Percentiles rank a stretch among this genome's conserved stretches.
Evolutionary conservation across 768 basidiomycete genomes (phyloP).

Genomic region (Termitomyces heimii): DNA sequence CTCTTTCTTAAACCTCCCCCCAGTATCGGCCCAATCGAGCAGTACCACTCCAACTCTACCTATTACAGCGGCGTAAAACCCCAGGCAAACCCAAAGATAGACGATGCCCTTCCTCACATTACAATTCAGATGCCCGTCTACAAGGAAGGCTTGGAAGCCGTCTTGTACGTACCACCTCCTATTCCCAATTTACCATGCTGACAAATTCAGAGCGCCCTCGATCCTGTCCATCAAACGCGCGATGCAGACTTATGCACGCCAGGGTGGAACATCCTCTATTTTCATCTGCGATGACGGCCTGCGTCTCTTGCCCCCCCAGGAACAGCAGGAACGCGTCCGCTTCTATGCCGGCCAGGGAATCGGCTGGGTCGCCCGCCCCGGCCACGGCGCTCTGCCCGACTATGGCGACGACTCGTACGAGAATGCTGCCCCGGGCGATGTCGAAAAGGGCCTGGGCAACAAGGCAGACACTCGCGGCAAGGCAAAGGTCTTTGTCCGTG

Average conservation of each 20-base stretch:
- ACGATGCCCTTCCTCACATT: constrained; percentile 63
- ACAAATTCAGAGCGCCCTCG: constrained; percentile 47
- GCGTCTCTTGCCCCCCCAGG: constrained; percentile 16
- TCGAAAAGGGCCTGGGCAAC: background rate
- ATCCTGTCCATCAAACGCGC: constrained; percentile 74
- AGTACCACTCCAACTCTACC: constrained; percentile 73
- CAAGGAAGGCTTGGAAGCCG: constrained; percentile 68
- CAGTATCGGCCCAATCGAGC: constrained; percentile 70
- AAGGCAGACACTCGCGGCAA: background rate
- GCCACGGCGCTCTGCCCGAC: constrained; percentile 6
- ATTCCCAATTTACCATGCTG: background rate
- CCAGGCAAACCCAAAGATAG: constrained; percentile 36
- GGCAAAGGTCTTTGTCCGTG: constrained; percentile 46
- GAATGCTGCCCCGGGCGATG: background rate
- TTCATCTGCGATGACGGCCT: constrained; percentile 81
- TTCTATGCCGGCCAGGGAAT: constrained; percentile 13
- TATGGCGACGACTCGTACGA: background rate
- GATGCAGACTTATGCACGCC: constrained; percentile 82
- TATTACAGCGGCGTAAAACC: constrained; percentile 74
- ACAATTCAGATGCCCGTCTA: constrained; percentile 85
- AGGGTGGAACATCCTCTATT: constrained; percentile 74
- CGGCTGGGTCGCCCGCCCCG: constrained; percentile 15
- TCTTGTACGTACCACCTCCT: constrained; percentile 42
- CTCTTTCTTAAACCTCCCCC: background rate
- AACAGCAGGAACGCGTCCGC: constrained; percentile 7